Conservation (phyloP, 106 monocot species). For the Triglochin maritima region DNA sequence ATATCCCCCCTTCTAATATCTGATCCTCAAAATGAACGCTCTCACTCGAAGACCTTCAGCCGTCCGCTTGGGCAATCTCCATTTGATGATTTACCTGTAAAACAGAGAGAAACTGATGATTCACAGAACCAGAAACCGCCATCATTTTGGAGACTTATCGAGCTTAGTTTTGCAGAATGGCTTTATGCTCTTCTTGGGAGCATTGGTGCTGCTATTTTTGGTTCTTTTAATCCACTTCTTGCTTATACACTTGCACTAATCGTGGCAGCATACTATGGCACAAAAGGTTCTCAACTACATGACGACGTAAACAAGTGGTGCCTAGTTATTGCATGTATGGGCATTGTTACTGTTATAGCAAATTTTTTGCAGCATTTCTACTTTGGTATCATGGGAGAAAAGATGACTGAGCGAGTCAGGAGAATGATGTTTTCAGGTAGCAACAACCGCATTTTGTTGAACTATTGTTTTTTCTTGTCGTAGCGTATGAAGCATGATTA, state of each 20-base stretch:
- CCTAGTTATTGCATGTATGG: slow-evolving; percentile 87
- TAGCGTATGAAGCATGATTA: neutral
- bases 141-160: slow-evolving; percentile 88
- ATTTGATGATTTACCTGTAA: slow-evolving; percentile 38
- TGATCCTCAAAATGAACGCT: slow-evolving; percentile 92
- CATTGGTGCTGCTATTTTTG: slow-evolving; percentile 91
- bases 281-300: slow-evolving; percentile 31
- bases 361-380: slow-evolving; percentile 99
- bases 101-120: slow-evolving; percentile 26
- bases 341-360: slow-evolving; percentile 83
- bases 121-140: slow-evolving; percentile 40
- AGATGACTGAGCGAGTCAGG: slow-evolving; percentile 95
- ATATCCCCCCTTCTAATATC: slow-evolving; percentile 91
- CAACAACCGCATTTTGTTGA: neutral
- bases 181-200: slow-evolving; percentile 95
- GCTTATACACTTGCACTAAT: slow-evolving; percentile 78
- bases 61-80: slow-evolving; percentile 32
- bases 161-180: slow-evolving; percentile 94
- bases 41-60: slow-evolving; percentile 92
- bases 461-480: no score
- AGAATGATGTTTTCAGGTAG: slow-evolving; percentile 99
- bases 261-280: slow-evolving; percentile 76
- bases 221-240: slow-evolving; percentile 96
- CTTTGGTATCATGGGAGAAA: slow-evolving; percentile 99
- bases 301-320: slow-evolving; percentile 96